A percentile compares a stretch with the other conserved stretches of the same genome.
These are phyloP conservation scores for Ogataea paraovalis DNA, from an alignment of 805 yeast species.

Conservation along the genomic window DNA sequence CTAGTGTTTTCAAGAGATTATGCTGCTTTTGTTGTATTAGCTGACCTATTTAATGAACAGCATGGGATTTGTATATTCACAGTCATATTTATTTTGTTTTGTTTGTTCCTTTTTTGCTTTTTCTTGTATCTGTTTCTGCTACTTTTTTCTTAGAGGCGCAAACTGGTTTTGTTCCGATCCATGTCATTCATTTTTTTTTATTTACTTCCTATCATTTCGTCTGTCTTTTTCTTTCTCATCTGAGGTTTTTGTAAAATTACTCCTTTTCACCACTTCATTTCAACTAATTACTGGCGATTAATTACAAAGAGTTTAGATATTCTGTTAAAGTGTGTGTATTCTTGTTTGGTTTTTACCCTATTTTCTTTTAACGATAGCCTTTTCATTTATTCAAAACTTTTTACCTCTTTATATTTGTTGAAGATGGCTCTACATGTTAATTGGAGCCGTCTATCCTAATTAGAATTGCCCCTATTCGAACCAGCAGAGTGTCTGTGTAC, in stretches of 20 bases:
- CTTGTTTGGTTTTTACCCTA: too few species aligned
- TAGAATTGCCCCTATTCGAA: too few species aligned
- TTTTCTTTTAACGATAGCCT: too few species aligned
- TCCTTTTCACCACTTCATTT: neutral
- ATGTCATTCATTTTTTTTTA: neutral
- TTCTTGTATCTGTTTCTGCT: too few species aligned
- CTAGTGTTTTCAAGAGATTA: slow-evolving; percentile 7
- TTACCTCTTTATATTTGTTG: too few species aligned
- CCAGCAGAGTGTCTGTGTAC: too few species aligned
- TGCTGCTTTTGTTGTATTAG: slow-evolving; percentile 9
- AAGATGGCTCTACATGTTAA: too few species aligned
- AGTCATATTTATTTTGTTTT: neutral
- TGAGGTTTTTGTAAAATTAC: neutral
- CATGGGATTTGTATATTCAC: neutral
- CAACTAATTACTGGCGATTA: too few species aligned
- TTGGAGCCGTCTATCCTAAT: too few species aligned
- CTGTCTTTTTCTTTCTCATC: neutral
- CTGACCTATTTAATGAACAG: neutral
- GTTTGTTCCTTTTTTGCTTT: neutral
- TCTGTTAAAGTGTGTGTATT: too few species aligned
- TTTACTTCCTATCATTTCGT: neutral
- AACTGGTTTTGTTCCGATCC: neutral
- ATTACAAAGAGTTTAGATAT: too few species aligned
- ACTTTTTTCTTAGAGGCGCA: neutral
- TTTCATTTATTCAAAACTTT: too few species aligned